A percentile compares a stretch with the other conserved stretches of the same genome.
phyloP scores from a whole-genome alignment of 2,329 filamentous ascomycete genomes.

The Scedosporium minutisporum region DNA sequence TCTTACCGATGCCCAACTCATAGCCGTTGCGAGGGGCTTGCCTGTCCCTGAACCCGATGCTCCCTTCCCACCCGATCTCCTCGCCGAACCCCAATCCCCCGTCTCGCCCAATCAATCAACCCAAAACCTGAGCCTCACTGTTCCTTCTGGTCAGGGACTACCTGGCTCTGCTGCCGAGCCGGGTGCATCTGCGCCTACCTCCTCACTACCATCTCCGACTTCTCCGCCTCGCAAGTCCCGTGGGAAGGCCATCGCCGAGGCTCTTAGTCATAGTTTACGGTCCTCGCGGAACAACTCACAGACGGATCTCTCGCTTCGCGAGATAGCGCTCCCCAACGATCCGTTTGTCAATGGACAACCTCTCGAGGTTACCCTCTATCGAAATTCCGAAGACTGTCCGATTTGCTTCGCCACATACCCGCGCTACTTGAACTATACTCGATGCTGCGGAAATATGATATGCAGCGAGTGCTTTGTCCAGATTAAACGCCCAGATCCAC shows the following conservation, averaged over 20 bases:
- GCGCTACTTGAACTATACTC: constrained; percentile 83
- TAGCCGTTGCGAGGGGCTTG: constrained; percentile 77
- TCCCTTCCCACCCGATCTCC: constrained; percentile 60
- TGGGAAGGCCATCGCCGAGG: constrained; percentile 79
- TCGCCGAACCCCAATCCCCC: constrained; percentile 33
- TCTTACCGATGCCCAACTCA: constrained; percentile 93
- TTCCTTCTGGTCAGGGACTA: constrained; percentile 62
- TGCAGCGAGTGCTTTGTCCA: constrained; percentile 99
- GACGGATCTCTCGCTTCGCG: constrained; percentile 63
- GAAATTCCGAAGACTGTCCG: constrained; percentile 80
- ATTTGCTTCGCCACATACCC: constrained; percentile 97
- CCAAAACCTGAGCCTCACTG: constrained; percentile 59
- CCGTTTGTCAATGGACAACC: constrained; percentile 91
- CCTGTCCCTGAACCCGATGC: constrained; percentile 78
- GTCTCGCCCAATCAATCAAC: constrained; percentile 38
- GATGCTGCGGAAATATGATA: constrained; percentile 92
- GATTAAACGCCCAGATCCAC: constrained; percentile 88
- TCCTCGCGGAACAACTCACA: constrained; percentile 60
- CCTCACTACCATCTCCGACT: constrained; percentile 40
- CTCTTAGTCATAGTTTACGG: constrained; percentile 51
- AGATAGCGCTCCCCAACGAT: constrained; percentile 70
- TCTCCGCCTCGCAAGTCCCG: constrained; percentile 50
- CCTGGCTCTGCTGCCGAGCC: constrained; percentile 48
- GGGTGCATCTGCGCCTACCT: constrained; percentile 61
- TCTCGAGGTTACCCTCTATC: constrained; percentile 88